These are phyloP conservation scores for Adansonia gregorii DNA, from an alignment of 441 rosid species.

Conservation along the genomic window DNA sequence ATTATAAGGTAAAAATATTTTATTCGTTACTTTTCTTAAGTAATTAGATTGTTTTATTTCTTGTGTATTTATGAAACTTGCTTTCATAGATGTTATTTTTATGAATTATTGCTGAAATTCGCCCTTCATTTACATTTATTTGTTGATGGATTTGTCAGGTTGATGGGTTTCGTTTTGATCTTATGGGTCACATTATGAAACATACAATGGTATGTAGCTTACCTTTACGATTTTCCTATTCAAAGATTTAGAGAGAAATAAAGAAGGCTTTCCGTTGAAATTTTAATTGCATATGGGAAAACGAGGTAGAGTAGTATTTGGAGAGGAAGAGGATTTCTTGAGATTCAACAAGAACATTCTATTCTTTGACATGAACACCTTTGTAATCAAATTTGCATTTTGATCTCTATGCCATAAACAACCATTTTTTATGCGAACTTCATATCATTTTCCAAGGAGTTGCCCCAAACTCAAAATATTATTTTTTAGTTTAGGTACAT, in stretches of 20 bases:
- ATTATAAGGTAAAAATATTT: conserved; percentile 75
- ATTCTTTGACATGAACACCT: neutral
- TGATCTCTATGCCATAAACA: neutral
- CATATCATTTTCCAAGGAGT: neutral
- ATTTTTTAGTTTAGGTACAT: neutral
- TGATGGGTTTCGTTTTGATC: conserved; percentile 97
- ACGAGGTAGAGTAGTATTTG: too few relatives aligned
- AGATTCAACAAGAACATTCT: neutral
- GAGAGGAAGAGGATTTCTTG: neutral
- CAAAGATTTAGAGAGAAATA: conserved; percentile 7
- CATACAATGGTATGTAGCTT: conserved; percentile 69
- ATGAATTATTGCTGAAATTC: conserved; percentile 23
- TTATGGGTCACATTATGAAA: conserved; percentile 98
- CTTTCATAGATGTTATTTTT: conserved; percentile 17
- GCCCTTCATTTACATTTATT: conserved; percentile 15
- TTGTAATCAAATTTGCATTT: neutral
- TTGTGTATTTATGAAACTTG: neutral
- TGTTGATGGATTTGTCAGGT: conserved; percentile 56
- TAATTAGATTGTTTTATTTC: neutral
- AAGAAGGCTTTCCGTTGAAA: conserved; percentile 5
- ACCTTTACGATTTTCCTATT: conserved; percentile 12
- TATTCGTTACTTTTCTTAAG: conserved; percentile 20
- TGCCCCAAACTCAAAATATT: neutral
- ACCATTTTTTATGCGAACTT: neutral
- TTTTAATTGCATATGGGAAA: neutral